Evolutionary conservation across 2,329 filamentous ascomycete genomes (phyloP).

Genomic region (Alternaria metachromatica): DNA sequence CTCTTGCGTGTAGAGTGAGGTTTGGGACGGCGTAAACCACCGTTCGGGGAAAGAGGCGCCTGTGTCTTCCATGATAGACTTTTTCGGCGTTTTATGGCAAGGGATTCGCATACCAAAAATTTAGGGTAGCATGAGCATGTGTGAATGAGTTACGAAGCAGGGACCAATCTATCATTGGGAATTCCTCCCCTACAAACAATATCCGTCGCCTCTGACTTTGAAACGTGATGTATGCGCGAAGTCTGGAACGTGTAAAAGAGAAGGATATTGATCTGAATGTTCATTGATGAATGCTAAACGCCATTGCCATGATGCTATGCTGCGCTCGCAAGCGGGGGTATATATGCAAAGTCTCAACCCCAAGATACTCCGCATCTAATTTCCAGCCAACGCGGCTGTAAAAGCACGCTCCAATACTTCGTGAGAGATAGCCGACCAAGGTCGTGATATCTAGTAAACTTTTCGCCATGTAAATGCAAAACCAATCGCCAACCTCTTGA

Average conservation of each 20-base stretch:
- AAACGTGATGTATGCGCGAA: background rate
- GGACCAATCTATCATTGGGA: slow-evolving; percentile 44
- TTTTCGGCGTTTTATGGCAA: slow-evolving; percentile 21
- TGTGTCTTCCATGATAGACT: slow-evolving; percentile 20
- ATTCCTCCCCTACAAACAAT: slow-evolving; percentile 43
- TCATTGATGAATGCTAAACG: slow-evolving; percentile 4
- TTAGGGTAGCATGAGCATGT: slow-evolving; percentile 42
- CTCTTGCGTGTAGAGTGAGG: background rate
- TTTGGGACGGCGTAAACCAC: background rate
- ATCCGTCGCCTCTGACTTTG: background rate
- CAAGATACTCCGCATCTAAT: background rate
- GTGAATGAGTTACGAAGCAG: slow-evolving; percentile 41
- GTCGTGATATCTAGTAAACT: background rate
- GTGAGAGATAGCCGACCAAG: background rate
- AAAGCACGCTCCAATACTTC: background rate
- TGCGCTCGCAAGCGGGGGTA: slow-evolving; percentile 20
- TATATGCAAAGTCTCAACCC: slow-evolving; percentile 11
- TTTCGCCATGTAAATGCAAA: background rate
- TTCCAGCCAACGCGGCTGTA: background rate
- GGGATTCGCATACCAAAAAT: slow-evolving; percentile 26
- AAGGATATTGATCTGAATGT: background rate
- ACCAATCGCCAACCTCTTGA: background rate
- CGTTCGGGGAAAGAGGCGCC: background rate
- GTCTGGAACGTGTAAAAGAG: background rate
- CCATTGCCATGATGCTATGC: slow-evolving; percentile 15